Conservation (phyloP, 148 eudicot genomes). For the Cornus florida region DNA sequence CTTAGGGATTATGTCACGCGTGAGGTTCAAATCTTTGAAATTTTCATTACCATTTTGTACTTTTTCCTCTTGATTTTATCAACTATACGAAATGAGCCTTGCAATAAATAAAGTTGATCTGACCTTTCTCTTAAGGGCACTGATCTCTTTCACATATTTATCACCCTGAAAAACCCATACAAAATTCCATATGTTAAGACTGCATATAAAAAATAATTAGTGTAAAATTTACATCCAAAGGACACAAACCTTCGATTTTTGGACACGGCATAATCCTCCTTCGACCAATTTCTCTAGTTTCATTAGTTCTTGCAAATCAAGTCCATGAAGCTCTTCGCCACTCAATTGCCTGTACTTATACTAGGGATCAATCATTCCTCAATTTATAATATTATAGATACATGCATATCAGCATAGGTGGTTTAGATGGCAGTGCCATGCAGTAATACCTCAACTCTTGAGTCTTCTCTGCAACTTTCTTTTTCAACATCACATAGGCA, state of each 20-base stretch:
- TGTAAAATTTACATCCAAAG: not conserved
- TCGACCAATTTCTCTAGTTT: conserved; percentile 36
- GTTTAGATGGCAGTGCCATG: not conserved
- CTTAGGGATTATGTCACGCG: not conserved
- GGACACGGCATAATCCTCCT: conserved; percentile 30
- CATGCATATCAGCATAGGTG: not conserved
- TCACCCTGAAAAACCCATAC: conserved; percentile 25
- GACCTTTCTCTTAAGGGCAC: conserved; percentile 34
- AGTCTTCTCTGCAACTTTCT: conserved; percentile 27
- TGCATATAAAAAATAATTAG: not conserved
- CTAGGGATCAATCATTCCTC: not conserved
- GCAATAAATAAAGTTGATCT: not conserved
- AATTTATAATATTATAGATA: not conserved
- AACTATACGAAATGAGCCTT: not conserved
- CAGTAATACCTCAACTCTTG: conserved; percentile 33
- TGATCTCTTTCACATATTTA: conserved; percentile 26
- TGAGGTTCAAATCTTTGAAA: not conserved
- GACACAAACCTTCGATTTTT: conserved; percentile 31
- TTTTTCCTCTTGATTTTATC: too few relatives aligned
- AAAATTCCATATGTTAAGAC: not conserved
- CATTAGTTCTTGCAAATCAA: conserved; percentile 28
- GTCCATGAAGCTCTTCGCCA: conserved; percentile 52
- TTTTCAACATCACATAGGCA: conserved; percentile 19
- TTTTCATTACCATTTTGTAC: not conserved
- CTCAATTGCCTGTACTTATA: conserved; percentile 27